Base-by-base conservation (phyloP, 305 asterid genomes). In the Ilex paraguariensis region DNA sequence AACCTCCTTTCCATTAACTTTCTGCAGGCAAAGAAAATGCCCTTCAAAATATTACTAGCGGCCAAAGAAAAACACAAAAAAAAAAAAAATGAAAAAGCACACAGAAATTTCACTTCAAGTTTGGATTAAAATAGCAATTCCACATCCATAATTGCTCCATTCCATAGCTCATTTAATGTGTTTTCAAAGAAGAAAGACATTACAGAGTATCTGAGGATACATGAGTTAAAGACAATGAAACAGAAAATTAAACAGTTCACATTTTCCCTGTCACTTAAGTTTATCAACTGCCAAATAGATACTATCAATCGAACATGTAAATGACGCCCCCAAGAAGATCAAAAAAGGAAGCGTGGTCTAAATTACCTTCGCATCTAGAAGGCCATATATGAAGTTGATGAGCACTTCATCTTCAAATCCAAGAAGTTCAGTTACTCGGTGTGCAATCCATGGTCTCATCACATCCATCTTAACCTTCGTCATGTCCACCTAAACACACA, bases 341-440 rank as follows among this genome's bases (percentile, higher is more conserved):
- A 36, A 36, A 36, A 36, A 36, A 36, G 15, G 33, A 54, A 54
- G 30, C 33, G n/a, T n/a, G 33, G 32, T 1, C 31, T 6, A 54
- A 54, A 54, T 63, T 77, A 94, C 98, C 98, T 88, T 84, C 72
- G 90, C 95, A 77, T 94, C 98, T 54, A 94, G 80, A 66, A 90
- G 98, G 60, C 89, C 67, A 69, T 94, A 88, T 21, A 94, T 94
- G 66, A 90, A 90, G 81, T 94, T 94, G 73, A 94, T 88, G 62
- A 94, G 91, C 69, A 94, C 99, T 87, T 94, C 99, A 69, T 94
- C 99, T 78, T 94, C 99, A 61, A 94, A 90, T 5, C 99, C 98
- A 56, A 94, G 85, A 12, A 94, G 83, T 83, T 94, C 98, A 40
- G 98, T 94, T 11, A 88, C 98, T 39, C 98, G 88, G 75, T 79